phyloP scores from a whole-genome alignment of 2,329 filamentous ascomycete species.

The Septoria linicola region DNA sequence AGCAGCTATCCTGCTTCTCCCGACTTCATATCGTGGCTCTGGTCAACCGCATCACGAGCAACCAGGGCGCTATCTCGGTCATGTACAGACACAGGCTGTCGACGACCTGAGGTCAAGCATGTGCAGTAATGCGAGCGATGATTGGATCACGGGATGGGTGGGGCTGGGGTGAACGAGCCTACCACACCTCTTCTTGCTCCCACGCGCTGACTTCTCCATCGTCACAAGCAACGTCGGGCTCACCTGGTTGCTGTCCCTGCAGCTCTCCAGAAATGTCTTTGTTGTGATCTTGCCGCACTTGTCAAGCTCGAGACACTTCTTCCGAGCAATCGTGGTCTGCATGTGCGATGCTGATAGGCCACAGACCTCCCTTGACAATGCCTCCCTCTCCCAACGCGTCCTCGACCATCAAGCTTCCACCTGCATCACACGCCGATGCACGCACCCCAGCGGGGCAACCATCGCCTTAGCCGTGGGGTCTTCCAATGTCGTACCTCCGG shows the following conservation, averaged over 20 bases:
- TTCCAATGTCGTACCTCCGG: conserved; percentile 13
- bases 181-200: not conserved
- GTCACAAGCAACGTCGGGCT: not conserved
- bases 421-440: conserved; percentile 10
- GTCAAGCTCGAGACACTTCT: conserved; percentile 6
- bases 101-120: not conserved
- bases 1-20: too few species aligned
- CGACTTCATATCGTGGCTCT: not conserved
- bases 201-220: not conserved
- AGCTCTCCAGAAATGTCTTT: conserved; percentile 6
- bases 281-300: conserved; percentile 14
- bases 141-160: not conserved
- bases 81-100: not conserved
- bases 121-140: not conserved
- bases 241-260: conserved; percentile 12
- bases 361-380: conserved; percentile 7
- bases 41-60: not conserved
- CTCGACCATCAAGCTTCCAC: conserved; percentile 8
- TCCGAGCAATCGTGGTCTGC: conserved; percentile 13
- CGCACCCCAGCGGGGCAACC: conserved; percentile 15
- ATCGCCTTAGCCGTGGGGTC: conserved; percentile 9
- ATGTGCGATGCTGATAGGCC: conserved; percentile 22
- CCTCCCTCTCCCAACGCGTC: conserved; percentile 11
- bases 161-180: not conserved
- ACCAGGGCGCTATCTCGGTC: not conserved